Base-by-base conservation (phyloP, 441 rosid genomes). In the Arabidopsis hybrid region DNA sequence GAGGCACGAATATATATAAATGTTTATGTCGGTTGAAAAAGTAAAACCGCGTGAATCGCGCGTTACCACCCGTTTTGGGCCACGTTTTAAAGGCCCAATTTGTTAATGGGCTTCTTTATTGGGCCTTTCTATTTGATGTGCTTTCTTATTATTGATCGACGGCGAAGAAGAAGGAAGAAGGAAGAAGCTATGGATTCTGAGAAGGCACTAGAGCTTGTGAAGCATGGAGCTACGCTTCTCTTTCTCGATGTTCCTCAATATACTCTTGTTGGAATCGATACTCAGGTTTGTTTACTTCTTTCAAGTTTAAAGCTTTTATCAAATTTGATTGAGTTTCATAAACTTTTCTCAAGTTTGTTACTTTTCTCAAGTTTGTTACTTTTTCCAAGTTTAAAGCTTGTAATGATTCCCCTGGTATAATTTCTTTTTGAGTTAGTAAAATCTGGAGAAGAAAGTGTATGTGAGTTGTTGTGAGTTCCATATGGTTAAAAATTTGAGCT, bases 191-290 rank as follows among this genome's bases (percentile, higher is more conserved):
- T 92, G 99, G 92, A 94, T 74, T 76, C 90, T 5, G 97, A 89
- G 12, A 82, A 81, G 43, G 97, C 95, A 35, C 65, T 85, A 6
- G 92, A 91, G 76, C 85, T 85, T n/a, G 92, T 86, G 39, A 88
- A 81, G 83, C 86, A 77, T 5, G 97, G 97, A 75, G 89, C 81
- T 35, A 77, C 97, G 3, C 88, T 94, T 69, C 92, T 92, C 43
- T 87, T 88, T 60, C 89, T 92, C 12, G 97, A 88, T 68, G 95
- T 94, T 72, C 99, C 97, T 79, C 86, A 87, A 62, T 65, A 84
- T 77, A 87, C 97, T 13, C 85, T 92, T 59, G 21, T 94, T 65
- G 97, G 97, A 70, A 84, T 94, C 66, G 97, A 94, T 51, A 87
- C 94, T 69, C 97, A 87, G 90, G 97, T 78, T 9, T 7, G 50